Evolutionary conservation across 164 flowering plant genomes (phyloP).

Genomic region (Malania oleifera): DNA sequence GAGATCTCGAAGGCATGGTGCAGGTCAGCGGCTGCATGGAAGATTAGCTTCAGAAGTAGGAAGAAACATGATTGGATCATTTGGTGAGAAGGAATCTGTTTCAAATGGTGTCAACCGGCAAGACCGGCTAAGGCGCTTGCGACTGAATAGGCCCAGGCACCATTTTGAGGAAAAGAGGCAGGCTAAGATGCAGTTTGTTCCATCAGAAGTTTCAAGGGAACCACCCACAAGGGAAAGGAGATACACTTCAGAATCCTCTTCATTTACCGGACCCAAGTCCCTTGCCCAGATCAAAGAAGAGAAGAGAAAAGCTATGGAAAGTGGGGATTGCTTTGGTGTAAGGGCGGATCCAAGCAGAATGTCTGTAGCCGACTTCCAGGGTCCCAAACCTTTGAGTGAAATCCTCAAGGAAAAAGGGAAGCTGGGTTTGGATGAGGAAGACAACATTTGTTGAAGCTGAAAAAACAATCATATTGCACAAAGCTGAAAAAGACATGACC

Average conservation of each 20-base stretch:
- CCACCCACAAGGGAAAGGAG: constrained; percentile 19
- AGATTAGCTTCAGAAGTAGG: constrained; percentile 37
- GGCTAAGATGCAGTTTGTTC: constrained; percentile 7
- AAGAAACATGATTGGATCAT: constrained; percentile 17
- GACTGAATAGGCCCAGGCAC: constrained; percentile 13
- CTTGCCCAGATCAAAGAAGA: constrained; percentile 61
- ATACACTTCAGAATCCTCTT: constrained; percentile 15
- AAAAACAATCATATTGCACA: constrained; percentile 1
- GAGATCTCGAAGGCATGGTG: constrained; percentile 16
- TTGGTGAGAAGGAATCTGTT: constrained; percentile 11
- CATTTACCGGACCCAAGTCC: constrained; percentile 56
- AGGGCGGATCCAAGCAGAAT: constrained; percentile 5
- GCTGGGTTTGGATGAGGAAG: constrained; percentile 12
- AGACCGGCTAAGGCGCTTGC: constrained; percentile 18
- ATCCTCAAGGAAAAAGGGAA: constrained; percentile 41
- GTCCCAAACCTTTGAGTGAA: constrained; percentile 55
- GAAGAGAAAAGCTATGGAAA: constrained; percentile 33
- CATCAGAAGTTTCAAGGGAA: constrained; percentile 27
- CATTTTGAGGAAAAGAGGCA: constrained; percentile 25
- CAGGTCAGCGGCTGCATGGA: constrained; percentile 13
- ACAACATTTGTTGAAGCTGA: constrained; percentile 5
- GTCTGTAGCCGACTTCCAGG: constrained; percentile 32
- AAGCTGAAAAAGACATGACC: constrained; percentile 5
- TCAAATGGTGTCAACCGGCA: constrained; percentile 5
- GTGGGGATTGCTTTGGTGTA: constrained; percentile 15